Evolutionary conservation across 805 yeast species (phyloP), one percentile per base, ranked within the genome.

Genomic region (Candida yuanshanica): DNA sequence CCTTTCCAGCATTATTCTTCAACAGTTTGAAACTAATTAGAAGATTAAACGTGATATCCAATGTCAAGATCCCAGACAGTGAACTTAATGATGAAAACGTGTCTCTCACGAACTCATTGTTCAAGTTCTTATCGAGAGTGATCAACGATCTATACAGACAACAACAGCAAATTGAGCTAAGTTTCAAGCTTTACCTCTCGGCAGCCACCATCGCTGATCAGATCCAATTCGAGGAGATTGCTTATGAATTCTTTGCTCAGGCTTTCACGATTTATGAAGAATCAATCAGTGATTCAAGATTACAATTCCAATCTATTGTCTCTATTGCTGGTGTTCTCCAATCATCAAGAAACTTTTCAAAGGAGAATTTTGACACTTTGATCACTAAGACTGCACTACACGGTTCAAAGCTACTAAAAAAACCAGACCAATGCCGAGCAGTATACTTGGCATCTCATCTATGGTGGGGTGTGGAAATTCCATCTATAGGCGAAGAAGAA

Each of bases 341-440:
- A 53, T 65, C 66, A 49, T 63, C 78, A 26, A 64, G 80, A 42
- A 68, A 72, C 42, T 66, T 77, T 44, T 68, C 70, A 35, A 64
- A 70, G 35, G 95, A 84, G 24, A 85, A 79, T 59, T 91, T 86
- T 62, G 93, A 88, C 51, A 75, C 79, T 4, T 68, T 91, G 50
- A 88, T 90, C 38, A 84, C 95, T 13, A 83, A 89, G 59, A 74
- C 90, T 36, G 88, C 96, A 1, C 65, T 90, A 36, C 87, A 88
- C 54, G 95, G 95, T 5, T 86, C 95, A 12, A 87, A 86, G 60
- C 69, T 93, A 38, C 70, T 91, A 54, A 88, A 86, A 60, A 91
- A 91, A 60, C 89, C 93, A 26, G 98, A 91, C 55, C 99, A 93
- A 62, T 90, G 97, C 60, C 77, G 97, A 13, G 81, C 95, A 0